Percentiles rank a stretch among this genome's conserved stretches.
Conservation (phyloP, 805 yeast species). For the Maudiozyma serrabonitensis region DNA sequence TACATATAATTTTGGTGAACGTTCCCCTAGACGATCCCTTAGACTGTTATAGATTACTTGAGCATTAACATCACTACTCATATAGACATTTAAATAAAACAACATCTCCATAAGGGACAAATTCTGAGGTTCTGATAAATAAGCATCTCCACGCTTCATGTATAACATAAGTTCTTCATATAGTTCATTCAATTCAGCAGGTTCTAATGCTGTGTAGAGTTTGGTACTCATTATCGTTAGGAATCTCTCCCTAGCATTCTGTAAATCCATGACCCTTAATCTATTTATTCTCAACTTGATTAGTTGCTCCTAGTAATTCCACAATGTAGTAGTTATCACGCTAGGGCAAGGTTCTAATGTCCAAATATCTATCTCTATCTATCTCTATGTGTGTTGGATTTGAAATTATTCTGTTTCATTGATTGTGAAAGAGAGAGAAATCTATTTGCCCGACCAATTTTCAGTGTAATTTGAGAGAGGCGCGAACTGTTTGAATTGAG, state of each 20-base stretch:
- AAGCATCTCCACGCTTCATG: constrained; percentile 15
- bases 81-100: constrained; percentile 51
- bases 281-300: background rate
- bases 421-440: no score
- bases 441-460: no score
- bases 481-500: no score
- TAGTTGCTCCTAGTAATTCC: background rate
- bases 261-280: background rate
- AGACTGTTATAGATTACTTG: constrained; percentile 52
- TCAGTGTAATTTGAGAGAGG: no score
- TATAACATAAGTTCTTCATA: constrained; percentile 32
- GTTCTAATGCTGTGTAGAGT: constrained; percentile 39
- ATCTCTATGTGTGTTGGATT: no score
- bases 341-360: no score
- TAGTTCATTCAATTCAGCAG: constrained; percentile 32
- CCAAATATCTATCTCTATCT: no score
- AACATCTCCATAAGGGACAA: constrained; percentile 60
- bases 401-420: no score
- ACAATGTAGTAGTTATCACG: no score
- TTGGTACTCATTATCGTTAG: constrained; percentile 42
- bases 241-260: constrained; percentile 34
- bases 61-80: constrained; percentile 66
- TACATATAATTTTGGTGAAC: constrained; percentile 23
- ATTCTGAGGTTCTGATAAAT: constrained; percentile 31
- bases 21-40: constrained; percentile 56